A percentile compares a stretch with the other conserved stretches of the same genome.
Evolutionary conservation across 768 basidiomycete genomes (phyloP).

Genomic region (Lactarius psammicola): DNA sequence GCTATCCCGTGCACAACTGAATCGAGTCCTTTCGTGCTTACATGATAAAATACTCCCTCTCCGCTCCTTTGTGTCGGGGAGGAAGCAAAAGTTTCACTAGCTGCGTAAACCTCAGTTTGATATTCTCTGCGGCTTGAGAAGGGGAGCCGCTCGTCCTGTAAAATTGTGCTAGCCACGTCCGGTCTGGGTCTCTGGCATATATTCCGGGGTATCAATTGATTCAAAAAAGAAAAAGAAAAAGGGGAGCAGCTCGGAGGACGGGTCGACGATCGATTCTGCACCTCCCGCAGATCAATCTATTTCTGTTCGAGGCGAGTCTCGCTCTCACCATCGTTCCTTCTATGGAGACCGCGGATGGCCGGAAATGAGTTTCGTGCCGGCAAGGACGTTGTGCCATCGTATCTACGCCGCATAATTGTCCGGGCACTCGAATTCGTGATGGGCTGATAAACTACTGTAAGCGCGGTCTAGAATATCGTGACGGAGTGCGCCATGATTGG

Average conservation of each 20-base stretch:
- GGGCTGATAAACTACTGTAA: not conserved
- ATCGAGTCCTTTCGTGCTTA: no score
- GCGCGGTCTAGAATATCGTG: not conserved
- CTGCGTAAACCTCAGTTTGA: no score
- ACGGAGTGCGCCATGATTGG: not conserved
- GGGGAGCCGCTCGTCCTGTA: no score
- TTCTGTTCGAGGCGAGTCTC: not conserved
- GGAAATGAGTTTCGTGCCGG: not conserved
- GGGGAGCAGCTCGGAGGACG: not conserved
- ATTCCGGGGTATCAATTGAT: no score
- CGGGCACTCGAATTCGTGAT: not conserved
- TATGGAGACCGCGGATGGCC: not conserved
- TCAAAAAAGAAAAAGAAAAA: no score
- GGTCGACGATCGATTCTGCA: not conserved
- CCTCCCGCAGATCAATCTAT: not conserved
- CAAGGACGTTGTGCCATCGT: not conserved
- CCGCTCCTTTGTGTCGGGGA: no score
- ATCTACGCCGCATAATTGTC: not conserved
- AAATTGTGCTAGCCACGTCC: no score
- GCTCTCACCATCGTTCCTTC: not conserved
- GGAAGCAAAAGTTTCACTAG: no score
- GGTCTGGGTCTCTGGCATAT: no score
- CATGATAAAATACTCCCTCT: no score
- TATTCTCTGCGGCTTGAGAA: no score
- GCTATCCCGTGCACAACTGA: not conserved